phyloP scores from a whole-genome alignment of 2,329 filamentous ascomycete species.

The Penicillium vulpinum region DNA sequence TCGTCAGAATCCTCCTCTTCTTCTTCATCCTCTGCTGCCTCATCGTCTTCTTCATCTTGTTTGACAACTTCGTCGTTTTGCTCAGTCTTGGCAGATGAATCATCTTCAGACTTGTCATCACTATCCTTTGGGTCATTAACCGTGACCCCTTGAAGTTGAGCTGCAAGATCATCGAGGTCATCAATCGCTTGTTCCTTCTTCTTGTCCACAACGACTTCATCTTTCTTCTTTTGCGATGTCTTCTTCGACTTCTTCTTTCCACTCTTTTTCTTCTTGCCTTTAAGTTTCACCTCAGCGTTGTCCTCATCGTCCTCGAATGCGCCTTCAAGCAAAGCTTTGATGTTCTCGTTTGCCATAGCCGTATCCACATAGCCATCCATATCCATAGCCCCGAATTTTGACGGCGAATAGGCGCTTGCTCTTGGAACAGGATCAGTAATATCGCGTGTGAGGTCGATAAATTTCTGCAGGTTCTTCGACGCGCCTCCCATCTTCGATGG shows the following conservation, averaged over 20 bases:
- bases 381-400: constrained; percentile 55
- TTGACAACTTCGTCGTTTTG: constrained; percentile 49
- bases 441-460: constrained; percentile 54
- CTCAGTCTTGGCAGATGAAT: constrained; percentile 60
- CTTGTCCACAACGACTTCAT: neutral
- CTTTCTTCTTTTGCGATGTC: neutral
- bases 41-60: constrained; percentile 40
- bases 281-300: constrained; percentile 33
- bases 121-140: constrained; percentile 35
- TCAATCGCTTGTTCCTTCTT: constrained; percentile 26
- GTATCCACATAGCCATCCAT: constrained; percentile 53
- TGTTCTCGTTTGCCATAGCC: constrained; percentile 53
- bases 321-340: constrained; percentile 53
- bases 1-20: constrained; percentile 52
- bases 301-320: constrained; percentile 52
- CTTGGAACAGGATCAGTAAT: constrained; percentile 51
- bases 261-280: constrained; percentile 39
- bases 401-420: constrained; percentile 44
- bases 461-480: constrained; percentile 46
- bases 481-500: constrained; percentile 42
- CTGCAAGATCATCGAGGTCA: constrained; percentile 45
- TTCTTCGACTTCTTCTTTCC: constrained; percentile 22
- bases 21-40: constrained; percentile 34
- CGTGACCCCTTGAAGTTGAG: constrained; percentile 44
- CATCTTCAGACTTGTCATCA: constrained; percentile 39